A percentile compares a stretch with the other conserved stretches of the same genome.
These are phyloP conservation scores for Blastobotrys americana DNA, from an alignment of 805 yeast genomes.

Conservation along the genomic window DNA sequence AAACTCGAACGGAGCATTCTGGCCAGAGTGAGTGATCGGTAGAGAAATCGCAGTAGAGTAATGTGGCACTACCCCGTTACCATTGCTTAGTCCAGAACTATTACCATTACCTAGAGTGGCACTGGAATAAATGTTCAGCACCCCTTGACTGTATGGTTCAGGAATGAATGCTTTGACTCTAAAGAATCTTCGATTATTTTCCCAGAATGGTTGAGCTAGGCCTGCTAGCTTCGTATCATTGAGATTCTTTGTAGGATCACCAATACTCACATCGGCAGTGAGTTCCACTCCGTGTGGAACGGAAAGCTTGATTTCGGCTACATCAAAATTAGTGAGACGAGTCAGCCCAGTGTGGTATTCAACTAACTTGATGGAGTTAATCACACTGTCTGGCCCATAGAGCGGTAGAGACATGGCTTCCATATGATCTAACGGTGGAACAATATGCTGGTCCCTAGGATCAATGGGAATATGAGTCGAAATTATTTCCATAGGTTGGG, in stretches of 20 bases:
- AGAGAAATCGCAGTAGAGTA: constrained; percentile 51
- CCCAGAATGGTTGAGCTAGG: constrained; percentile 74
- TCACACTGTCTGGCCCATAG: constrained; percentile 73
- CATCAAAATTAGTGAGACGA: constrained; percentile 63
- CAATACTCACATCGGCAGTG: constrained; percentile 37
- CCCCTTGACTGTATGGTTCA: constrained; percentile 57
- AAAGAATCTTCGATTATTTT: constrained; percentile 54
- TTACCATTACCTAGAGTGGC: not conserved
- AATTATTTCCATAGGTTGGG: constrained; percentile 66
- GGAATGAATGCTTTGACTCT: constrained; percentile 80
- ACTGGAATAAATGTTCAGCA: constrained; percentile 54
- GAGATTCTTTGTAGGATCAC: constrained; percentile 9
- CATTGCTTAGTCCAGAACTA: constrained; percentile 3
- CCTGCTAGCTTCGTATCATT: constrained; percentile 42
- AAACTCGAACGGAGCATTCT: constrained; percentile 54
- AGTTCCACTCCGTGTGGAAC: constrained; percentile 69
- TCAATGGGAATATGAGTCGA: constrained; percentile 83
- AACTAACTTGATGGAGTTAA: constrained; percentile 48
- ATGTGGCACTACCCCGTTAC: constrained; percentile 42
- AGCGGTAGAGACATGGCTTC: constrained; percentile 78
- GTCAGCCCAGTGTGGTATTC: constrained; percentile 74
- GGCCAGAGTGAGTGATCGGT: constrained; percentile 56
- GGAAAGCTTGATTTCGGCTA: constrained; percentile 68
- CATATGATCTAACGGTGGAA: constrained; percentile 74
- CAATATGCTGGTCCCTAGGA: constrained; percentile 73